Percentiles rank a stretch among this genome's conserved stretches.
Evolutionary conservation across 768 basidiomycete genomes (phyloP).

Genomic region (Xerocomus spinulosus): DNA sequence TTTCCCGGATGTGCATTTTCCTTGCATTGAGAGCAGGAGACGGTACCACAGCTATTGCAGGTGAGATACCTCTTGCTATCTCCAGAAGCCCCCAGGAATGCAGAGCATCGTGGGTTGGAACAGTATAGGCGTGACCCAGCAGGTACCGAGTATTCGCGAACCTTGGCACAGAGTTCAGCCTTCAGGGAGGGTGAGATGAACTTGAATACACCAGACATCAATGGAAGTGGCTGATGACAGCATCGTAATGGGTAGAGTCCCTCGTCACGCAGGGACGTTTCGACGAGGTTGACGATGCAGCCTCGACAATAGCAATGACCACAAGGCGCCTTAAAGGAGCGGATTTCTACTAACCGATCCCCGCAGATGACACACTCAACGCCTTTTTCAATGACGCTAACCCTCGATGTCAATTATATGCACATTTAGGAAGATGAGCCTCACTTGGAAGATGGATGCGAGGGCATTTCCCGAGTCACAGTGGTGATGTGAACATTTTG

Average conservation of each 20-base stretch:
- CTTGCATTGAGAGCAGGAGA: constrained; percentile 49
- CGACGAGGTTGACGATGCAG: constrained; percentile 42
- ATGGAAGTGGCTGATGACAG: constrained; percentile 38
- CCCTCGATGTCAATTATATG: not conserved
- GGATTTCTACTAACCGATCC: constrained; percentile 26
- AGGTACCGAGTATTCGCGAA: constrained; percentile 42
- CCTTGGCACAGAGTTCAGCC: constrained; percentile 38
- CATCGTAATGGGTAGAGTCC: constrained; percentile 50
- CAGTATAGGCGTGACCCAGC: constrained; percentile 46
- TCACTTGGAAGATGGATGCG: not conserved
- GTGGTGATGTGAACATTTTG: constrained; percentile 2
- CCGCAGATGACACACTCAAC: constrained; percentile 39
- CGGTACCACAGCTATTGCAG: constrained; percentile 40
- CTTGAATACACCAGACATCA: constrained; percentile 17
- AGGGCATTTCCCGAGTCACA: not conserved
- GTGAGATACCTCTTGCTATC: constrained; percentile 12
- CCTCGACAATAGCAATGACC: constrained; percentile 42
- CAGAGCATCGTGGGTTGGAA: constrained; percentile 45
- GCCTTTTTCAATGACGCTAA: not conserved
- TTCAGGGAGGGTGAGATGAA: constrained; percentile 30
- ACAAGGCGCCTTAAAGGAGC: constrained; percentile 40
- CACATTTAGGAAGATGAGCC: not conserved
- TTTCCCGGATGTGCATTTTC: constrained; percentile 37
- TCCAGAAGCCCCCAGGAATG: constrained; percentile 45
- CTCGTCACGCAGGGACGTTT: constrained; percentile 44